phyloP scores from a whole-genome alignment of 352 stramenopile genomes.

The Globisporangium okanoganense region DNA sequence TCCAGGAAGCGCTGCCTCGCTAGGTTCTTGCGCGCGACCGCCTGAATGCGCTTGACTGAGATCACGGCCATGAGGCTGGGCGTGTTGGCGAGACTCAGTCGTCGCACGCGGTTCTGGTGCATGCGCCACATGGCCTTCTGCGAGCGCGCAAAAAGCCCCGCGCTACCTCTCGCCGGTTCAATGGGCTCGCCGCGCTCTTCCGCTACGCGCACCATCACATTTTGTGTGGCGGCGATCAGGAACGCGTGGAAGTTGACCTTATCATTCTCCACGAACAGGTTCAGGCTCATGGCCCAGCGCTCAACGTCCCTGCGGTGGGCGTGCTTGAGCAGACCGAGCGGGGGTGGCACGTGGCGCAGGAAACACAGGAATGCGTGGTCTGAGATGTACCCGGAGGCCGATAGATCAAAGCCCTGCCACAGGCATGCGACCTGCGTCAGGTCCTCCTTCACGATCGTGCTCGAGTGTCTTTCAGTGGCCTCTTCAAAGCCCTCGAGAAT shows the following conservation, averaged over 20 bases:
- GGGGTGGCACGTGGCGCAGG: conserved; percentile 30
- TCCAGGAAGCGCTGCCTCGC: conserved; percentile 22
- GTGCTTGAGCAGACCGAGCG: conserved; percentile 28
- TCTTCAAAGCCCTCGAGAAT: conserved; percentile 80
- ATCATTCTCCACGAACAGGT: conserved; percentile 29
- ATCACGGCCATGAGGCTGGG: conserved; percentile 26
- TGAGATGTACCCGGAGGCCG: conserved; percentile 25
- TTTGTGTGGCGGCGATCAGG: conserved; percentile 28
- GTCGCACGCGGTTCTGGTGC: conserved; percentile 6
- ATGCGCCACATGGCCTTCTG: conserved; percentile 21
- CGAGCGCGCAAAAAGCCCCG: conserved; percentile 30
- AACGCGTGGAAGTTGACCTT: conserved; percentile 35
- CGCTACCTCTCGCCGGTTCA: conserved; percentile 10
- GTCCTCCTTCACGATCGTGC: conserved; percentile 35
- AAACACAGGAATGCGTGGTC: conserved; percentile 42
- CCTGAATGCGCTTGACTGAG: conserved; percentile 36
- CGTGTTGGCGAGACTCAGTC: conserved; percentile 16
- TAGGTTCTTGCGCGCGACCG: conserved; percentile 19
- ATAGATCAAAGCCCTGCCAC: conserved; percentile 38
- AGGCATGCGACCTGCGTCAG: conserved; percentile 20
- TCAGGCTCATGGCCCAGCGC: conserved; percentile 24
- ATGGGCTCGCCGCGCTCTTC: conserved; percentile 29
- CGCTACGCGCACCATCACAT: conserved; percentile 26
- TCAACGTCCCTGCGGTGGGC: conserved; percentile 27
- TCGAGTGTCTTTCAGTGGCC: conserved; percentile 35